Conservation (phyloP, 1,139 yeast species). For the Candida neerlandica region DNA sequence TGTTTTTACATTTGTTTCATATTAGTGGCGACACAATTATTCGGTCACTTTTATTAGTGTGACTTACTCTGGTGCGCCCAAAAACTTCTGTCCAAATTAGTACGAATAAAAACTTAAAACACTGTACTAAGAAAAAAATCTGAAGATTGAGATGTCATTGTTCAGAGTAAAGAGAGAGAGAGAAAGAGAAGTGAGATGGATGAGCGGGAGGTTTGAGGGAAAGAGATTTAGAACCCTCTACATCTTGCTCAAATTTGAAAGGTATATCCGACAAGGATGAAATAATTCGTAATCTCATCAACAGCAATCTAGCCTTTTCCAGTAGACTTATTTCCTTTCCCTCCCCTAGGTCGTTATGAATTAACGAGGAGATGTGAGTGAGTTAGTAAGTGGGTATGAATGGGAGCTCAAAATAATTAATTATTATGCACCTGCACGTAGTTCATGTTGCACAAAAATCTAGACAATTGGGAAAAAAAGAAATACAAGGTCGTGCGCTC, state of each 20-base stretch:
- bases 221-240: neutral
- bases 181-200: too few species aligned
- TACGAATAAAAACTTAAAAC: too few species aligned
- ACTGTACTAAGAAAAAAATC: neutral
- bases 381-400: neutral
- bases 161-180: neutral
- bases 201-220: neutral
- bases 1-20: too few species aligned
- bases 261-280: neutral
- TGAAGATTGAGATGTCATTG: neutral
- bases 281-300: neutral
- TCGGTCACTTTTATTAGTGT: too few species aligned
- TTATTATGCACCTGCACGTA: conserved; percentile 4
- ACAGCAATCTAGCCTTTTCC: neutral
- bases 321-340: too few species aligned
- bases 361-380: neutral
- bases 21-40: too few species aligned
- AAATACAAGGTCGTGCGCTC: conserved; percentile 6
- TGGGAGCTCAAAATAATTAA: neutral
- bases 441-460: neutral
- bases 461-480: neutral
- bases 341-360: neutral
- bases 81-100: too few species aligned
- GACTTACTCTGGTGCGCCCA: too few species aligned
- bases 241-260: neutral